Evolutionary conservation across 805 yeast species (phyloP).

Genomic region (Schizosaccharomyces osmophilus): DNA sequence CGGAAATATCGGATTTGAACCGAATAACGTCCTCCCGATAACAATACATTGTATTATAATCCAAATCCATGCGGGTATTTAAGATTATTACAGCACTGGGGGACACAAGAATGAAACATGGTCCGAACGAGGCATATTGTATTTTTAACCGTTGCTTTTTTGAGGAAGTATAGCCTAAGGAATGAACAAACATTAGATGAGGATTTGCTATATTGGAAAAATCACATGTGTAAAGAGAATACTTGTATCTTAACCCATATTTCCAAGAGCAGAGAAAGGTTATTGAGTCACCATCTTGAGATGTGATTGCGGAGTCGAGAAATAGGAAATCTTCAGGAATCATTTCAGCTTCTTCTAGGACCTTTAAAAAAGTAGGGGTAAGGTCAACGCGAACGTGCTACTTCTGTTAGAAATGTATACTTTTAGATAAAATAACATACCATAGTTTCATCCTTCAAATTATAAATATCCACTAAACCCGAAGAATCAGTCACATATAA

Average conservation of each 20-base stretch:
- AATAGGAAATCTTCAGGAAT: background rate
- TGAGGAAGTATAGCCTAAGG: background rate
- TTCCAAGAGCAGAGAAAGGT: background rate
- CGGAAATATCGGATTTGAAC: conserved; percentile 22
- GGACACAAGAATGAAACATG: background rate
- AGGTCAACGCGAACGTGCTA: background rate
- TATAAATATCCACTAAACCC: background rate
- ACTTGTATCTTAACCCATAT: background rate
- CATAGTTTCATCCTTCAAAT: background rate
- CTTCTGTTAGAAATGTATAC: background rate
- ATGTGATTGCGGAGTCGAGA: background rate
- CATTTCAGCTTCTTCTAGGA: background rate
- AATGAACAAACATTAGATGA: background rate
- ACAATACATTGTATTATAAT: background rate
- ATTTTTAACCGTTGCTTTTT: background rate
- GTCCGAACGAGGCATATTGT: no score
- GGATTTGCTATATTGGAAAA: background rate
- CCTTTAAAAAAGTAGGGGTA: background rate
- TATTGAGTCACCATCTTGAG: background rate
- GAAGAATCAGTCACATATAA: background rate
- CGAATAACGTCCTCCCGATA: conserved; percentile 38
- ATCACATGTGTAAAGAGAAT: background rate
- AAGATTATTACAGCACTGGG: background rate
- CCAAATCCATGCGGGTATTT: background rate
- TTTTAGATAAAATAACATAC: background rate